Conservation (phyloP, 2,329 filamentous ascomycete species). For the Hypoxylon sp. region DNA sequence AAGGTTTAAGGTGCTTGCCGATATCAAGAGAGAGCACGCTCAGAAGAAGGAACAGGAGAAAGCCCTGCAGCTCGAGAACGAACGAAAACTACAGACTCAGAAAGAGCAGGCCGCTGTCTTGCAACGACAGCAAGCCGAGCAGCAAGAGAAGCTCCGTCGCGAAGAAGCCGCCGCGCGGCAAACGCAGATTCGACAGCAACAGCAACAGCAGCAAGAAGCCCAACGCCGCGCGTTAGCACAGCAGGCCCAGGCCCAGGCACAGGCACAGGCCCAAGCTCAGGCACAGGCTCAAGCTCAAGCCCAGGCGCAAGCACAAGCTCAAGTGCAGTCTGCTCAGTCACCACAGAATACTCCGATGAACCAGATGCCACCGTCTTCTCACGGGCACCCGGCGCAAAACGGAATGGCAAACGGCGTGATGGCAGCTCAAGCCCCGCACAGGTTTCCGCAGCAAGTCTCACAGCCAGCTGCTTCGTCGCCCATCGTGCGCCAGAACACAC, state of each 20-base stretch:
- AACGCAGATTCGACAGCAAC: constrained; percentile 49
- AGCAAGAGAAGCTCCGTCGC: constrained; percentile 35
- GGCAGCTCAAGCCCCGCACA: constrained; percentile 53
- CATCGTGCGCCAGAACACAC: constrained; percentile 67
- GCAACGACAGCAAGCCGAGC: constrained; percentile 50
- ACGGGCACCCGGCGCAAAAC: constrained; percentile 54
- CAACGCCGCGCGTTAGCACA: constrained; percentile 39
- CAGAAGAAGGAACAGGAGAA: constrained; percentile 82
- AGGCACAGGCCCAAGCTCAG: constrained; percentile 42
- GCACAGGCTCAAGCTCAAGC: constrained; percentile 43
- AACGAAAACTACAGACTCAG: constrained; percentile 58
- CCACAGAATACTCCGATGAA: constrained; percentile 42
- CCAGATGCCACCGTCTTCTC: constrained; percentile 51
- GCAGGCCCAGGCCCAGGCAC: constrained; percentile 36
- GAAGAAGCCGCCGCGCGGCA: constrained; percentile 51
- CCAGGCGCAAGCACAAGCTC: constrained; percentile 44
- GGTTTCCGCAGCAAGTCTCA: constrained; percentile 64
- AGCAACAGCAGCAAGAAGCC: constrained; percentile 41
- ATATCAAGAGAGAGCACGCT: constrained; percentile 79
- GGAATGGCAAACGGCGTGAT: constrained; percentile 54
- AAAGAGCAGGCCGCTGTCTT: constrained; percentile 54
- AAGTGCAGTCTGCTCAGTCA: constrained; percentile 46
- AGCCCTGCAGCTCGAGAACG: constrained; percentile 68
- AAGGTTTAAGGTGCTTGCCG: constrained; percentile 88
- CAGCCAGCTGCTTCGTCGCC: constrained; percentile 75